Conservation (phyloP, 257 asterid genomes). For the Solanum corneliomulleri region DNA sequence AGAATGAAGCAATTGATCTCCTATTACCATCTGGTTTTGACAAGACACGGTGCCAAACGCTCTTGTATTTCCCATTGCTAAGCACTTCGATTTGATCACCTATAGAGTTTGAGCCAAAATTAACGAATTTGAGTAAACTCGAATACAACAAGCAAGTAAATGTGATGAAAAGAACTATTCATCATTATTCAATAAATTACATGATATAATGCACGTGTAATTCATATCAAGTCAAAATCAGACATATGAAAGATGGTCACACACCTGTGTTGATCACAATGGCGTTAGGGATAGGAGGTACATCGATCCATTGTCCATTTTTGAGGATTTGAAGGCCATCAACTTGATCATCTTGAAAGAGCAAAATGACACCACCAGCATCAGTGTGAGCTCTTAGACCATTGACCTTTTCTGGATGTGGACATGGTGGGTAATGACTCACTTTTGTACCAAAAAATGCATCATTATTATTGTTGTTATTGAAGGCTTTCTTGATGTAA, state of each 20-base stretch:
- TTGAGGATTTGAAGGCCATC: conserved; percentile 70
- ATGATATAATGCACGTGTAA: not conserved
- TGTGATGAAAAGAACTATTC: not conserved
- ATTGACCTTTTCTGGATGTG: conserved; percentile 44
- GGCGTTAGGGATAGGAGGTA: conserved; percentile 47
- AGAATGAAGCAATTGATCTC: conserved; percentile 71
- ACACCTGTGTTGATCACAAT: conserved; percentile 63
- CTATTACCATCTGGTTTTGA: conserved; percentile 42
- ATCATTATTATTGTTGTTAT: conserved; percentile 21
- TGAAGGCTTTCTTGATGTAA: conserved; percentile 54
- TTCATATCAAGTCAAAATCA: not conserved
- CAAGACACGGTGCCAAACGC: conserved; percentile 72
- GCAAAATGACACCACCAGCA: conserved; percentile 78
- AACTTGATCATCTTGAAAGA: conserved; percentile 67
- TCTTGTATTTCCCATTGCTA: conserved; percentile 74
- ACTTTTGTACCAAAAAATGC: conserved; percentile 76
- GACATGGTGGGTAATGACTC: conserved; percentile 86
- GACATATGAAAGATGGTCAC: not conserved
- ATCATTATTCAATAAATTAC: not conserved
- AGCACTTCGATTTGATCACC: conserved; percentile 60
- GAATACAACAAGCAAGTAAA: not conserved
- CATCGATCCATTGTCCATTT: conserved; percentile 63
- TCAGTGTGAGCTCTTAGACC: conserved; percentile 92
- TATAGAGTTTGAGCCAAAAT: not conserved
- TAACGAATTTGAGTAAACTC: not conserved